Base-by-base conservation (phyloP, 108 stramenopile genomes). In the Cyclotella cryptica region DNA sequence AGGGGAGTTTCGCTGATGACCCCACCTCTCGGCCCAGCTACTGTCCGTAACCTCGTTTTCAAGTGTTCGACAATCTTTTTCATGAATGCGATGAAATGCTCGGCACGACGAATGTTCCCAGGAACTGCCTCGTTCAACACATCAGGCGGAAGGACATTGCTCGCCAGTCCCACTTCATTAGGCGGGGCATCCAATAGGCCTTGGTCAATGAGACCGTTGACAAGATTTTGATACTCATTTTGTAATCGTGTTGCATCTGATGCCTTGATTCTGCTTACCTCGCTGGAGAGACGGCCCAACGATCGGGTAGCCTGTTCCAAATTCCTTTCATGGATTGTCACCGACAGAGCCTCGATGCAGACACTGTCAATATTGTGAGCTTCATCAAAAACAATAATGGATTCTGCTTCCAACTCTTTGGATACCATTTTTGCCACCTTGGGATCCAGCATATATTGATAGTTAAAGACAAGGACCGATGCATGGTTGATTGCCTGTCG, bases 401-500 rank as follows among this genome's bases (percentile, higher is more conserved):
- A 89, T 77, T 99, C 98, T 0, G 93, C 85, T 66, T 98, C 97
- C n/a, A 99, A 81, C 86, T 98, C 99, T 43, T 92, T 92, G 45
- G 90, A 92, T 4, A 95, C 92, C 93, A 94, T 92, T 71, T 93
- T 93, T 8, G 95, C 92, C 14, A 77, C 78, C 57, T 71, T 99
- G 12, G 99, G 99, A 88, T 99, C 98, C 11, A 99, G 93, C 98
- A 99, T 98, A 83, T 99, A 99, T 84, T 99, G 99, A 78, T 99
- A 99, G 75, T 99, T 99, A 88, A 98, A 99, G 11, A 98, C 98
- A 17, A 99, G 74, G 28, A 99, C 90, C 68, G 96, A 98, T 51
- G 99, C 98, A 72, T 97, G 97, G 74, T 96, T 93, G 81, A 99
- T 96, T 21, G 96, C 96, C 74, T 97, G 95, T 47, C 99, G 86